A percentile compares a stretch with the other conserved stretches of the same genome.
Conservation (phyloP, 1,139 yeast genomes). For the Suhomyces wounanorum region DNA sequence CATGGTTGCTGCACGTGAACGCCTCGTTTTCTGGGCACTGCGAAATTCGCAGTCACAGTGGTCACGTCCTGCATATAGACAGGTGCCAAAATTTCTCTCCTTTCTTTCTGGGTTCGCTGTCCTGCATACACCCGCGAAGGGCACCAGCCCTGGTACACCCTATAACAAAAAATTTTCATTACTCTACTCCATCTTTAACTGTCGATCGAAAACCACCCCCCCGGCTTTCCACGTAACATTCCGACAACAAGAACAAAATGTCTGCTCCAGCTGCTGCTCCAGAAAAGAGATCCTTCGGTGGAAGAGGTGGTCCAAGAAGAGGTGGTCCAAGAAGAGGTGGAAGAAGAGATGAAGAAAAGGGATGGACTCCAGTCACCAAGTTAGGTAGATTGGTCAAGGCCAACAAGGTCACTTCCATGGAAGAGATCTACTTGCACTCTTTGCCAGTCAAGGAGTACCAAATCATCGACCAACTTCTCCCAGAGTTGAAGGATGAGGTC, state of each 20-base stretch:
- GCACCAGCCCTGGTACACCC: background rate
- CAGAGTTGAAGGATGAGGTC: constrained; percentile 96
- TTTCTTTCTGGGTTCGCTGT: no score
- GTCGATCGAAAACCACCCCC: constrained; percentile 90
- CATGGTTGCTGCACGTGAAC: no score
- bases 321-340: constrained; percentile 50
- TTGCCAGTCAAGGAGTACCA: constrained; percentile 99
- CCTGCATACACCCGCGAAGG: background rate
- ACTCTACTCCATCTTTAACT: constrained; percentile 19
- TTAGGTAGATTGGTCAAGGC: constrained; percentile 99
- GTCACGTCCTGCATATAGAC: no score
- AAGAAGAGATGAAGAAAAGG: constrained; percentile 91
- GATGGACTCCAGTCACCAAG: constrained; percentile 99
- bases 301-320: constrained; percentile 53
- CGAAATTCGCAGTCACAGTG: background rate
- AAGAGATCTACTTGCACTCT: constrained; percentile 99
- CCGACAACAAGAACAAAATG: constrained; percentile 64
- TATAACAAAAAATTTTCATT: constrained; percentile 13
- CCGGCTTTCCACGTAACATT: constrained; percentile 91
- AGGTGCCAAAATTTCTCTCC: no score
- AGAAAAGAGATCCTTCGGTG: constrained; percentile 61
- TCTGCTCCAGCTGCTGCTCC: constrained; percentile 56
- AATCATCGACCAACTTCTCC: constrained; percentile 95
- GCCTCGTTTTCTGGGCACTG: no score
- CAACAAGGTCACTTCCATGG: constrained; percentile 94